Evolutionary conservation across 2,329 filamentous ascomycete genomes (phyloP).

Genomic region (Domatiomyces globalis): DNA sequence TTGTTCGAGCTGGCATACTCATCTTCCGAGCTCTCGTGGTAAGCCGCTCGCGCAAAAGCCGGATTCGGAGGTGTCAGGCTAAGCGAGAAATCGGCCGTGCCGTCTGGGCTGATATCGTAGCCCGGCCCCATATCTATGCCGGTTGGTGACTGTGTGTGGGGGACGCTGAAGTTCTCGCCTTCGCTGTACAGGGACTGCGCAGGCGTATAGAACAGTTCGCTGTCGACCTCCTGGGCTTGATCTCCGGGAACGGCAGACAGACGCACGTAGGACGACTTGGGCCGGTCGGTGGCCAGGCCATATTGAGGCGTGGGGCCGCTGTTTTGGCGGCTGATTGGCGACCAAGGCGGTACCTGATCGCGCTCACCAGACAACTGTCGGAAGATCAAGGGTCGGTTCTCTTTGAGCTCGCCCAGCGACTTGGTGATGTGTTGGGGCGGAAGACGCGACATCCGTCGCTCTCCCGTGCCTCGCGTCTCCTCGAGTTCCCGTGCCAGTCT

Average conservation of each 20-base stretch:
- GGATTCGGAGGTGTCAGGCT: slow-evolving; percentile 12
- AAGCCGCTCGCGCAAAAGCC: slow-evolving; percentile 23
- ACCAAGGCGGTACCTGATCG: slow-evolving; percentile 20
- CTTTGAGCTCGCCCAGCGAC: slow-evolving; percentile 55
- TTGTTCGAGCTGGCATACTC: slow-evolving; percentile 48
- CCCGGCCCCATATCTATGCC: slow-evolving; percentile 3
- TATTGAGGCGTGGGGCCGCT: slow-evolving; percentile 24
- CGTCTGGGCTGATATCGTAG: background rate
- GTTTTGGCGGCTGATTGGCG: slow-evolving; percentile 24
- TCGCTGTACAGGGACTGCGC: slow-evolving; percentile 8
- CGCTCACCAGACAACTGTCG: slow-evolving; percentile 53
- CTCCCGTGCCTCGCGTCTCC: slow-evolving; percentile 54
- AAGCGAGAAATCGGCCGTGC: slow-evolving; percentile 8
- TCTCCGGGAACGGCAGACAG: slow-evolving; percentile 42
- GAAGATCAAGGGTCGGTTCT: slow-evolving; percentile 57
- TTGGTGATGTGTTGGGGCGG: slow-evolving; percentile 71
- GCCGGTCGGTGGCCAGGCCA: slow-evolving; percentile 39
- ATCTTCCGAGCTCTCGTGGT: slow-evolving; percentile 55
- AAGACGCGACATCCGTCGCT: slow-evolving; percentile 68
- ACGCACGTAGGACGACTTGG: slow-evolving; percentile 59
- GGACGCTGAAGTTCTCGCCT: slow-evolving; percentile 18
- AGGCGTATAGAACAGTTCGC: background rate
- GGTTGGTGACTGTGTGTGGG: slow-evolving; percentile 17
- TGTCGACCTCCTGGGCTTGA: background rate
- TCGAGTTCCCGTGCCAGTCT: slow-evolving; percentile 77